These are phyloP conservation scores for Yamadazyma jaroonii DNA, from an alignment of 1,139 yeast genomes.

Conservation along the genomic window DNA sequence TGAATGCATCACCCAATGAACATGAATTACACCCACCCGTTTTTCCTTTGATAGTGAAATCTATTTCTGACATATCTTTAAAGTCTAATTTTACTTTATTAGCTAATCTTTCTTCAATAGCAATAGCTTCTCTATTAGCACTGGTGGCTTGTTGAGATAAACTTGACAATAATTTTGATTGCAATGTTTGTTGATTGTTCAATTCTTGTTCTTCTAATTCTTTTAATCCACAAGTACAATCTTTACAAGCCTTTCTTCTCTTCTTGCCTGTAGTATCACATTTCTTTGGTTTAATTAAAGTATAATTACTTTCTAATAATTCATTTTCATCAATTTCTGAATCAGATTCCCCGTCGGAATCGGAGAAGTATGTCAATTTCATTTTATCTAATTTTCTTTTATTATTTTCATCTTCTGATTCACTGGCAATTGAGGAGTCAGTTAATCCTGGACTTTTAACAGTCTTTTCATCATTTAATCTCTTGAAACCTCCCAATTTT, in stretches of 20 bases:
- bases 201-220: slow-evolving; percentile 68
- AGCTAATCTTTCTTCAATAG: slow-evolving; percentile 49
- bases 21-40: slow-evolving; percentile 97
- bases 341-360: slow-evolving; percentile 29
- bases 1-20: slow-evolving; percentile 94
- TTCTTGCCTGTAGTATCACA: slow-evolving; percentile 59
- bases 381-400: slow-evolving; percentile 44
- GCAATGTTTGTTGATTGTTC: slow-evolving; percentile 45
- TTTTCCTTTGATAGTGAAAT: slow-evolving; percentile 92
- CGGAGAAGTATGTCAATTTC: slow-evolving; percentile 52
- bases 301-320: slow-evolving; percentile 32
- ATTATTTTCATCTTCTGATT: slow-evolving; percentile 36
- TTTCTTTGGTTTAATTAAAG: slow-evolving; percentile 44
- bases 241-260: slow-evolving; percentile 89
- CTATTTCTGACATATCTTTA: slow-evolving; percentile 80
- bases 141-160: slow-evolving; percentile 52
- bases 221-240: slow-evolving; percentile 94
- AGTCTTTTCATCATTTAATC: slow-evolving; percentile 12
- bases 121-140: slow-evolving; percentile 53
- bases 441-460: slow-evolving; percentile 30
- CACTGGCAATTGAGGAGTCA: slow-evolving; percentile 38
- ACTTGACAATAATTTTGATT: slow-evolving; percentile 41
- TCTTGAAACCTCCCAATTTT: slow-evolving; percentile 28
- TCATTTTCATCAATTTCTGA: slow-evolving; percentile 44
- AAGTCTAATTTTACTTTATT: slow-evolving; percentile 53